Percentiles rank a stretch among this genome's conserved stretches.
These are phyloP conservation scores for Debaryomycetaceae sp. DNA, from an alignment of 1,139 yeast species.

Conservation along the genomic window DNA sequence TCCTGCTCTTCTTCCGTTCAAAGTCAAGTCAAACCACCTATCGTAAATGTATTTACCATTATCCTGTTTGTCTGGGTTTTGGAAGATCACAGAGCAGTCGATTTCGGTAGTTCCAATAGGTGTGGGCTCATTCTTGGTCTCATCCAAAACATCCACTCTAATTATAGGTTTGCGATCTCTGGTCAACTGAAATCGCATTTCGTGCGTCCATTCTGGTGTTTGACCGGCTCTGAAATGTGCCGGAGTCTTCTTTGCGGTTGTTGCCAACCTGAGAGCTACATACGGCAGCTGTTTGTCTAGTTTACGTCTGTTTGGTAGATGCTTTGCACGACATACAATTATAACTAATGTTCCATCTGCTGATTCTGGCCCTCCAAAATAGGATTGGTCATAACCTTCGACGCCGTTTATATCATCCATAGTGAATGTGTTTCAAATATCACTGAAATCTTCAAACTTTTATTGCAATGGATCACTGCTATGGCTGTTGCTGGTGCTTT, in stretches of 20 bases:
- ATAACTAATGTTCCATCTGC: conserved; percentile 48
- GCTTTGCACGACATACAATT: conserved; percentile 56
- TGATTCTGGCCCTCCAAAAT: conserved; percentile 22
- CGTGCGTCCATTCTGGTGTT: conserved; percentile 83
- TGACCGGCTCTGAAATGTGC: conserved; percentile 84
- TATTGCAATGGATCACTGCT: neutral
- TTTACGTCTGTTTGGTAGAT: conserved; percentile 77
- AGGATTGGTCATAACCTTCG: neutral
- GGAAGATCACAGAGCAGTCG: conserved; percentile 69
- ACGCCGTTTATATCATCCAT: neutral
- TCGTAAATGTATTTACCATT: conserved; percentile 73
- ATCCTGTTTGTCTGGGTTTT: conserved; percentile 42
- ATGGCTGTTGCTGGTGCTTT: neutral
- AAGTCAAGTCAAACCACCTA: conserved; percentile 72
- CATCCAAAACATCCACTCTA: conserved; percentile 78
- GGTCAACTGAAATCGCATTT: conserved; percentile 62
- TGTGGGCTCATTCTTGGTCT: conserved; percentile 81
- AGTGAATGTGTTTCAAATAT: neutral
- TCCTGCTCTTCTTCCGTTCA: conserved; percentile 80
- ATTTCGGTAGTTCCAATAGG: conserved; percentile 81
- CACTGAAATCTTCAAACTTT: neutral
- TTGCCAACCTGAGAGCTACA: conserved; percentile 77
- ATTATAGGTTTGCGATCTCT: conserved; percentile 62
- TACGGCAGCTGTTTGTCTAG: conserved; percentile 90
- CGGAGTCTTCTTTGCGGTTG: conserved; percentile 71